phyloP scores from a whole-genome alignment of 441 rosid species.

The Populus hybrid region DNA sequence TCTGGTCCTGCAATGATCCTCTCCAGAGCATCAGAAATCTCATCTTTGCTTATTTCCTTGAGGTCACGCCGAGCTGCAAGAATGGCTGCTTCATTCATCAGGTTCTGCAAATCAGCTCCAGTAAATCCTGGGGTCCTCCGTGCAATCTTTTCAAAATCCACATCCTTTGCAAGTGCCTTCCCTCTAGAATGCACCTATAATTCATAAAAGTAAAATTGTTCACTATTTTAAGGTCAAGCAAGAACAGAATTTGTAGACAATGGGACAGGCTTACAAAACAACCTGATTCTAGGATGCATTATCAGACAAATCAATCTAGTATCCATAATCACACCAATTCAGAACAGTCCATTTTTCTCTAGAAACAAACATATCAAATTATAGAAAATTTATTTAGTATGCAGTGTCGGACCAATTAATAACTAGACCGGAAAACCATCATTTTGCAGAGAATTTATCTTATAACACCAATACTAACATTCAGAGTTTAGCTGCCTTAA shows the following conservation, averaged over 20 bases:
- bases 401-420: neutral
- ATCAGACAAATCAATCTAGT: neutral
- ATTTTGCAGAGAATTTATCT: neutral
- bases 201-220: conserved; percentile 1
- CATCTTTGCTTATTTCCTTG: conserved; percentile 94
- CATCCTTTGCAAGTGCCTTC: conserved; percentile 80
- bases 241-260: neutral
- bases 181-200: conserved; percentile 87
- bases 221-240: neutral
- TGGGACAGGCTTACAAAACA: neutral
- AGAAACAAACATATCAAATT: neutral
- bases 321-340: neutral
- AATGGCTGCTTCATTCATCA: conserved; percentile 96
- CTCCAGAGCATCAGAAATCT: conserved; percentile 91
- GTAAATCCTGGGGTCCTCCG: conserved; percentile 95
- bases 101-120: conserved; percentile 89
- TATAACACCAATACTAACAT: neutral
- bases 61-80: conserved; percentile 93
- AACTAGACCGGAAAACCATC: neutral
- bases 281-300: neutral
- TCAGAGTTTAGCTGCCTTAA: neutral
- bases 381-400: neutral
- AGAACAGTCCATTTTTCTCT: neutral
- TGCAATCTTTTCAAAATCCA: conserved; percentile 82
- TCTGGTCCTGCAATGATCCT: conserved; percentile 98